Conservation (phyloP, 2,329 filamentous ascomycete species). For the Knufia petricola region DNA sequence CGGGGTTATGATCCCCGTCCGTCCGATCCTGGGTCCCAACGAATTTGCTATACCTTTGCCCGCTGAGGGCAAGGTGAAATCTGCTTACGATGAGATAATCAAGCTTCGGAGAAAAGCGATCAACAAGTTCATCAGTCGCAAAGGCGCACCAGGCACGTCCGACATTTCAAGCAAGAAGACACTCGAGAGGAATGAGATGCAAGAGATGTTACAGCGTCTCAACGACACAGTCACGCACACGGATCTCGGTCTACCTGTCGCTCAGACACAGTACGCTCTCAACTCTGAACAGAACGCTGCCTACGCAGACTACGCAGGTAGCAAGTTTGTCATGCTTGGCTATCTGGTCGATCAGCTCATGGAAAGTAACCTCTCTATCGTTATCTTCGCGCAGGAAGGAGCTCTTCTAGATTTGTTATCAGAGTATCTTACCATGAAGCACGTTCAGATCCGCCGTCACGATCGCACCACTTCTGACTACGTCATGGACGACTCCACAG, state of each 20-base stretch:
- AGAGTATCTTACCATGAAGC: constrained; percentile 35
- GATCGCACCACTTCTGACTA: constrained; percentile 18
- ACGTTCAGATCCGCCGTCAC: constrained; percentile 23
- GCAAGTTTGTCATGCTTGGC: constrained; percentile 38
- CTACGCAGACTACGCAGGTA: constrained; percentile 39
- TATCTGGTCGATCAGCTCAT: constrained; percentile 31
- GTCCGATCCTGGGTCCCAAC: constrained; percentile 18
- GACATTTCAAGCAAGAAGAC: constrained; percentile 18
- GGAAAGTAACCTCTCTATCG: constrained; percentile 30
- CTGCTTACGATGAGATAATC: constrained; percentile 21
- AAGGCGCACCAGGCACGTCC: constrained; percentile 17
- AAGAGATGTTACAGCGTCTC: constrained; percentile 28
- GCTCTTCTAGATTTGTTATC: constrained; percentile 32
- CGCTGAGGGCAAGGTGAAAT: constrained; percentile 22
- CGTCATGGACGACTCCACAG: constrained; percentile 12
- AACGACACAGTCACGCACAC: constrained; percentile 37
- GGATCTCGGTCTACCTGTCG: constrained; percentile 34
- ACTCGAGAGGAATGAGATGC: constrained; percentile 26
- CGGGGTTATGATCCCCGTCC: constrained; percentile 16
- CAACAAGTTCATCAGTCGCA: constrained; percentile 19
- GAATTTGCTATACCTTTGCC: constrained; percentile 21
- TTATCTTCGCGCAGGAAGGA: constrained; percentile 31
- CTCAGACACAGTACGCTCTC: constrained; percentile 28
- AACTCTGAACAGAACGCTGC: constrained; percentile 31
- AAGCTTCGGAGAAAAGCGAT: constrained; percentile 20